Conservation (phyloP, 1,139 yeast species). For the Blastobotrys indianensis region DNA sequence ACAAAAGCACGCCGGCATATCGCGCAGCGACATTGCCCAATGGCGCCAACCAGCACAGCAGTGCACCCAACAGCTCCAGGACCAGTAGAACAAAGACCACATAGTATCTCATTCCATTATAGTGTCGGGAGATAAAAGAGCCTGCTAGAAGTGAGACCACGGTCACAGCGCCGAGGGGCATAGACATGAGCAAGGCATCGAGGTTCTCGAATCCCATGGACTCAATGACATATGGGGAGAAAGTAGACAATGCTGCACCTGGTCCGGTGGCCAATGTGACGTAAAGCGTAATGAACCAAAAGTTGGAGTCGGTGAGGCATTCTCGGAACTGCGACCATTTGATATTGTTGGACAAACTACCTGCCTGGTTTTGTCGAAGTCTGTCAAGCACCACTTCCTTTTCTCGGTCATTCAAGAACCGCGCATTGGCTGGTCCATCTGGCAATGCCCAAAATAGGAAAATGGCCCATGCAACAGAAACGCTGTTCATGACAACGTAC, state of each 20-base stretch:
- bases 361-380: constrained; percentile 10
- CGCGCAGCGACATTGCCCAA: constrained; percentile 9
- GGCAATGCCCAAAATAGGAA: constrained; percentile 49
- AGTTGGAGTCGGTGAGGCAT: constrained; percentile 23
- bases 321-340: constrained; percentile 42
- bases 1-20: constrained; percentile 13
- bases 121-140: constrained; percentile 9
- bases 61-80: constrained; percentile 12
- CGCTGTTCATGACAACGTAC: constrained; percentile 9
- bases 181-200: constrained; percentile 37
- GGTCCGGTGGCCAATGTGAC: constrained; percentile 1
- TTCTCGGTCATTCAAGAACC: constrained; percentile 40
- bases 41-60: constrained; percentile 12
- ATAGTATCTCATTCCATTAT: constrained; percentile 10
- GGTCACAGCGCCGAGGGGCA: constrained; percentile 34
- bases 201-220: constrained; percentile 34
- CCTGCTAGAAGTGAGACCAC: constrained; percentile 6
- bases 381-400: constrained; percentile 12
- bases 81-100: constrained; percentile 4
- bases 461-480: constrained; percentile 32
- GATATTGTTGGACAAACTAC: constrained; percentile 41
- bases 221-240: constrained; percentile 18
- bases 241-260: constrained; percentile 15
- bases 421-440: constrained; percentile 46
- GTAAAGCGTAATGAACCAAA: constrained; percentile 15